Evolutionary conservation across 2,329 filamentous ascomycete genomes (phyloP).

Genomic region (Shiraia sp.): DNA sequence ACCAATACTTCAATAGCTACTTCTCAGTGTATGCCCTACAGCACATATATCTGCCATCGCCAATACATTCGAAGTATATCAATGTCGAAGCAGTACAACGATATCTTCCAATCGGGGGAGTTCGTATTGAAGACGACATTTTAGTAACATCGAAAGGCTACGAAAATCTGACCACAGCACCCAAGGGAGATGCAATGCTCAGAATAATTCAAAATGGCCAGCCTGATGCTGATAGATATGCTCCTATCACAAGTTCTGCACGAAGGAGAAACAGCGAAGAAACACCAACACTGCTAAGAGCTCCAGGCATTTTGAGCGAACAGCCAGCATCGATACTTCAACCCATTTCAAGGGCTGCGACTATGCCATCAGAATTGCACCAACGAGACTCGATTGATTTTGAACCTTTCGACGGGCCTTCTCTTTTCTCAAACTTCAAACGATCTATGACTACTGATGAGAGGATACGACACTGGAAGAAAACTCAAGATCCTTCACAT

Average conservation of each 20-base stretch:
- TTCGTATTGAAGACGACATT: constrained; percentile 74
- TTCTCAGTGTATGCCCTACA: constrained; percentile 89
- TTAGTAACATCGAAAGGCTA: constrained; percentile 70
- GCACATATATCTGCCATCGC: constrained; percentile 71
- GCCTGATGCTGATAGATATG: constrained; percentile 1
- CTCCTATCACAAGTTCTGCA: not conserved
- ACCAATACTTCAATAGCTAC: no score
- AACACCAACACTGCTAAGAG: constrained; percentile 19
- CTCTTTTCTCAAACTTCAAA: constrained; percentile 25
- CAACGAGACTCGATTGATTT: constrained; percentile 16
- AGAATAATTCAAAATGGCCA: constrained; percentile 51
- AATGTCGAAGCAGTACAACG: constrained; percentile 71
- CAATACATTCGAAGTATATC: constrained; percentile 75
- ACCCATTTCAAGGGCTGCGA: constrained; percentile 25
- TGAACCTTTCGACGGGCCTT: constrained; percentile 21
- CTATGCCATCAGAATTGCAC: constrained; percentile 17
- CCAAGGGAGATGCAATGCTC: constrained; percentile 70
- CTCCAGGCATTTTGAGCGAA: constrained; percentile 30
- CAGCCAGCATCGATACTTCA: constrained; percentile 13
- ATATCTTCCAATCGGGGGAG: constrained; percentile 82
- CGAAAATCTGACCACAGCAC: constrained; percentile 73
- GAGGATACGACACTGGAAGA: constrained; percentile 22
- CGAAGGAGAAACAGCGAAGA: not conserved
- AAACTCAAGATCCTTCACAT: constrained; percentile 1
- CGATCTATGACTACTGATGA: constrained; percentile 31